Percentiles rank a stretch among this genome's conserved stretches.
phyloP scores from a whole-genome alignment of 1,284 basidiomycete species.

The Mycosarcoma mackinlayi region DNA sequence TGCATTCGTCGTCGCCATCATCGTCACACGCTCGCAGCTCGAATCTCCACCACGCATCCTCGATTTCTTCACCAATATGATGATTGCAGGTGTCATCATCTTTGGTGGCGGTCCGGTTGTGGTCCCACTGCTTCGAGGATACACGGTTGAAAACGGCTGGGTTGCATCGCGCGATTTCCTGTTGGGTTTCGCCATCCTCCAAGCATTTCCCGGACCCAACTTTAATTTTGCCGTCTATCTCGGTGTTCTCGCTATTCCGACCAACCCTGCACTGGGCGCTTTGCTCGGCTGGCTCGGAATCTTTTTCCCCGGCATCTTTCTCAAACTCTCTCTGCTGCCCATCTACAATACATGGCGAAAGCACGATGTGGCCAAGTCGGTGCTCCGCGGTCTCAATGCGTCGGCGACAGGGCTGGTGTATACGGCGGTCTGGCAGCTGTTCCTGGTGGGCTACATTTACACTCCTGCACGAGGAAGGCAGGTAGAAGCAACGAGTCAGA shows the following conservation, averaged over 20 bases:
- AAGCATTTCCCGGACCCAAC: constrained; percentile 72
- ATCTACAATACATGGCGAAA: constrained; percentile 71
- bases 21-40: constrained; percentile 68
- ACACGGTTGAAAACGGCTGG: constrained; percentile 73
- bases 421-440: constrained; percentile 73
- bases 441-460: constrained; percentile 62
- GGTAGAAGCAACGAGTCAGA: constrained; percentile 46
- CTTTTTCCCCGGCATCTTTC: constrained; percentile 70
- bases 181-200: constrained; percentile 73
- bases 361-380: constrained; percentile 69
- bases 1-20: constrained; percentile 65
- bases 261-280: constrained; percentile 70
- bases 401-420: constrained; percentile 74
- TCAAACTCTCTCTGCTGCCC: constrained; percentile 73
- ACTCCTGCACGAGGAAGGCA: constrained; percentile 62
- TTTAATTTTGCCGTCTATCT: constrained; percentile 75
- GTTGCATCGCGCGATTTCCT: constrained; percentile 74
- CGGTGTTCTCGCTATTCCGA: constrained; percentile 71
- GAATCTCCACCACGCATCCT: constrained; percentile 60
- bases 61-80: constrained; percentile 71
- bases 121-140: constrained; percentile 73
- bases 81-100: constrained; percentile 73
- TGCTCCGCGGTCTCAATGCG: constrained; percentile 73
- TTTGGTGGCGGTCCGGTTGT: constrained; percentile 76
- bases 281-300: constrained; percentile 70